Evolutionary conservation across 768 basidiomycete species (phyloP).

Genomic region (Leucosporidium creatinivorum): DNA sequence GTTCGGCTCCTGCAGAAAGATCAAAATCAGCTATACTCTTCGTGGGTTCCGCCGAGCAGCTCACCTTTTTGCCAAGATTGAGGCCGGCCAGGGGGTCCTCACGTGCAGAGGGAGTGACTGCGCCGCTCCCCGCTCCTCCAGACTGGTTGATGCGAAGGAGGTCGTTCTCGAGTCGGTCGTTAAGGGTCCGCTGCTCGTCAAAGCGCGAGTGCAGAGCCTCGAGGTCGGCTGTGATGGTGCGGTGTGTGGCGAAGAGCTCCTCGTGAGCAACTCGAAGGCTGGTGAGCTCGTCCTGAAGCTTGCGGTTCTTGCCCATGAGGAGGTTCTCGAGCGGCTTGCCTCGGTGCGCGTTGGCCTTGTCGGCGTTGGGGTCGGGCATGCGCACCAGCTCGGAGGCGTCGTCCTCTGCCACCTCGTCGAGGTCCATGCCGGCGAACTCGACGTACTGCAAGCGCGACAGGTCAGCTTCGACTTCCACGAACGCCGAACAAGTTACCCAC

Average conservation of each 20-base stretch:
- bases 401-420: constrained; percentile 46
- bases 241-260: constrained; percentile 67
- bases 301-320: constrained; percentile 86
- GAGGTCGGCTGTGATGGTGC: constrained; percentile 54
- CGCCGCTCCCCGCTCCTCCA: neutral
- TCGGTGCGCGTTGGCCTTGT: constrained; percentile 65
- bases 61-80: constrained; percentile 57
- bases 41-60: neutral
- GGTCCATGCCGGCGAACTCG: constrained; percentile 85
- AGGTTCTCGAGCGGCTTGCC: constrained; percentile 82
- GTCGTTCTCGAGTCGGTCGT: constrained; percentile 87
- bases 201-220: constrained; percentile 58
- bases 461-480: neutral
- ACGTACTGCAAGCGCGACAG: constrained; percentile 60
- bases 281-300: constrained; percentile 83
- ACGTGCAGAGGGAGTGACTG: constrained; percentile 38
- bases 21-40: too few relatives aligned
- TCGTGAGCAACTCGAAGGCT: constrained; percentile 77
- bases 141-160: constrained; percentile 70
- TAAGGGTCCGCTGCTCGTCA: constrained; percentile 67
- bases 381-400: constrained; percentile 46
- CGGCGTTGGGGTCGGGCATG: constrained; percentile 82
- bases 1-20: constrained; percentile 29
- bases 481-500: constrained; percentile 45
- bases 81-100: constrained; percentile 63